Percentiles rank a stretch among this genome's conserved stretches.
These are phyloP conservation scores for Nakazawaea peltata DNA, from an alignment of 805 yeast species.

Conservation along the genomic window DNA sequence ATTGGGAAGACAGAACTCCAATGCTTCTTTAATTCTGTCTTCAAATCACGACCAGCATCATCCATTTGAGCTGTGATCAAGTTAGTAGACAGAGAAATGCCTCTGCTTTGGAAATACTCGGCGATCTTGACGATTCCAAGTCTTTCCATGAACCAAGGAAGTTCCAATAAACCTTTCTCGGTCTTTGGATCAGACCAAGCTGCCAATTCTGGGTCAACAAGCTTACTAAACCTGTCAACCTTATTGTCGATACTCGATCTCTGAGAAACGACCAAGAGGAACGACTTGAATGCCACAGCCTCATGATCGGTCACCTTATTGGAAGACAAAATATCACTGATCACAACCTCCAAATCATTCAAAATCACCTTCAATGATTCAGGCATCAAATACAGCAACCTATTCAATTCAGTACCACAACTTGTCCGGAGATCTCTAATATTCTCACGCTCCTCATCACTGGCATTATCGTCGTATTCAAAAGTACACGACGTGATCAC, in stretches of 20 bases:
- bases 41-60: slow-evolving; percentile 72
- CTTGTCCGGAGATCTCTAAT: slow-evolving; percentile 83
- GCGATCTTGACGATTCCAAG: slow-evolving; percentile 93
- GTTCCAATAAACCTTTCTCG: slow-evolving; percentile 78
- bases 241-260: slow-evolving; percentile 69
- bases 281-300: slow-evolving; percentile 88
- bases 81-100: slow-evolving; percentile 71
- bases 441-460: slow-evolving; percentile 71
- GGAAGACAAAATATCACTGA: slow-evolving; percentile 59
- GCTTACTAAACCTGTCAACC: slow-evolving; percentile 63
- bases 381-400: slow-evolving; percentile 93
- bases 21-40: slow-evolving; percentile 72
- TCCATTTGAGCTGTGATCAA: slow-evolving; percentile 79
- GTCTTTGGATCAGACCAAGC: slow-evolving; percentile 94
- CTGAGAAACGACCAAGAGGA: slow-evolving; percentile 84
- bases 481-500: slow-evolving; percentile 77
- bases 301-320: slow-evolving; percentile 82
- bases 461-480: slow-evolving; percentile 59
- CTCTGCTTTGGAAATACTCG: slow-evolving; percentile 76
- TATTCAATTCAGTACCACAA: slow-evolving; percentile 89
- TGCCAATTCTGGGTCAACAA: slow-evolving; percentile 87
- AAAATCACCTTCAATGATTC: slow-evolving; percentile 77
- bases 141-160: slow-evolving; percentile 98
- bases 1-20: slow-evolving; percentile 96
- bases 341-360: slow-evolving; percentile 74